Evolutionary conservation across 176 grass and related monocot genomes (phyloP).

Genomic region (Pontederia paniculata): DNA sequence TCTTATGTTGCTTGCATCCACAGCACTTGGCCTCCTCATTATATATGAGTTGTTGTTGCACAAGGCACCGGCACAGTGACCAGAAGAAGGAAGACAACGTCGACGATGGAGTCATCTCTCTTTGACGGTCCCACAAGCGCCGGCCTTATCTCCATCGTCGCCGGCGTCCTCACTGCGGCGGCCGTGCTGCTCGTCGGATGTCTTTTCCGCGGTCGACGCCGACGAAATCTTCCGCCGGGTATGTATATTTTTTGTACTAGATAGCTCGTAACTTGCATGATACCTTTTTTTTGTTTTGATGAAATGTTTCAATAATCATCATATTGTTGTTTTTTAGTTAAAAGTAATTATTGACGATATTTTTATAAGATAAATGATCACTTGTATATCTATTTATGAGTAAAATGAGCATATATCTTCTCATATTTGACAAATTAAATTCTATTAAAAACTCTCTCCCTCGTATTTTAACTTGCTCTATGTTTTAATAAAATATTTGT

Average conservation of each 20-base stretch:
- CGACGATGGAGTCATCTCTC: slow-evolving; percentile 18
- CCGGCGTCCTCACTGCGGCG: slow-evolving; percentile 8
- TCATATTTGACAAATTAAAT: too few species aligned
- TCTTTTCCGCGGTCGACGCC: not conserved
- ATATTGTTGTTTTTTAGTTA: not conserved
- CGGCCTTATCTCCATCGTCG: not conserved
- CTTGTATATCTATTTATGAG: too few species aligned
- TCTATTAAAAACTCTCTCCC: too few species aligned
- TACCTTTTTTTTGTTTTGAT: not conserved
- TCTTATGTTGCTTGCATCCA: too few species aligned
- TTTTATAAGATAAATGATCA: too few species aligned
- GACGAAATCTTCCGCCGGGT: slow-evolving; percentile 26
- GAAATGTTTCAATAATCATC: too few species aligned
- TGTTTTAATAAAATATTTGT: too few species aligned
- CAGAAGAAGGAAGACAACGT: not conserved
- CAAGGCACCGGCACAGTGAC: too few species aligned
- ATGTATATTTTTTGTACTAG: not conserved
- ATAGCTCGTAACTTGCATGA: not conserved
- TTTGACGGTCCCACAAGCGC: not conserved
- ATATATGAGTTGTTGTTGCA: too few species aligned
- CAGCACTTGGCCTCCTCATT: too few species aligned
- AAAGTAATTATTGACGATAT: not conserved
- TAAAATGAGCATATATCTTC: too few species aligned
- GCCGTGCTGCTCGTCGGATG: slow-evolving; percentile 1
- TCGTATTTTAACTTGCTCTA: too few species aligned